Conservation (phyloP, 306 rosid genomes). For the Elaeagnus macrophylla region DNA sequence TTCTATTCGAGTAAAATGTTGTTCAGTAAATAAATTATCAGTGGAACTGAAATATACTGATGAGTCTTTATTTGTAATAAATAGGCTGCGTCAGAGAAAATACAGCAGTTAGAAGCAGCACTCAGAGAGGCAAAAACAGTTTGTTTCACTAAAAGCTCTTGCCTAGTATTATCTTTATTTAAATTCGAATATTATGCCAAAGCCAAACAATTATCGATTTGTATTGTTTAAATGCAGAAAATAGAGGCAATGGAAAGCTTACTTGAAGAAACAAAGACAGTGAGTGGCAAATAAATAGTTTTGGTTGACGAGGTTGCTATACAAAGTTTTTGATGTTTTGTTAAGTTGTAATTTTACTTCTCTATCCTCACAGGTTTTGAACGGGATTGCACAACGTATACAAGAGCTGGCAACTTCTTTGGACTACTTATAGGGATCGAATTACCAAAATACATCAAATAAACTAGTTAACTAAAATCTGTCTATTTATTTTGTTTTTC, state of each 20-base stretch:
- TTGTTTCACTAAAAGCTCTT: slow-evolving; percentile 19
- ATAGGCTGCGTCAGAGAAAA: slow-evolving; percentile 29
- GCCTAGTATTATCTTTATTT: neutral
- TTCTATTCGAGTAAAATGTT: neutral
- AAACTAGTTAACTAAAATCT: neutral
- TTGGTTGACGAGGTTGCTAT: slow-evolving; percentile 1
- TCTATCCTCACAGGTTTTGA: slow-evolving; percentile 43
- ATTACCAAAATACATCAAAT: neutral
- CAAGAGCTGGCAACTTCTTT: slow-evolving; percentile 19
- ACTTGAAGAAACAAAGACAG: slow-evolving; percentile 53
- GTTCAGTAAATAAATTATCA: neutral
- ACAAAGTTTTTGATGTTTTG: slow-evolving; percentile 4
- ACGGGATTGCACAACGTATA: slow-evolving; percentile 30
- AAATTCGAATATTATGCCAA: neutral
- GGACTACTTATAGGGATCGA: neutral
- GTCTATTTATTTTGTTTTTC: no score
- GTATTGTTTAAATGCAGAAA: slow-evolving; percentile 37
- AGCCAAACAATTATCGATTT: slow-evolving; percentile 1
- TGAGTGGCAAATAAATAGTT: slow-evolving; percentile 24
- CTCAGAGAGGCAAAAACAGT: slow-evolving; percentile 48
- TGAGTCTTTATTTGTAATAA: slow-evolving; percentile 1
- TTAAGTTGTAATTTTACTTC: neutral
- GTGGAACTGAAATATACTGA: slow-evolving; percentile 14
- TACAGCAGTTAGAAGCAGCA: slow-evolving; percentile 48
- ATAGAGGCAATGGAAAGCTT: slow-evolving; percentile 61